Evolutionary conservation across 169 alveolate genomes (phyloP).

Genomic region (Plasmodium yoelii): DNA sequence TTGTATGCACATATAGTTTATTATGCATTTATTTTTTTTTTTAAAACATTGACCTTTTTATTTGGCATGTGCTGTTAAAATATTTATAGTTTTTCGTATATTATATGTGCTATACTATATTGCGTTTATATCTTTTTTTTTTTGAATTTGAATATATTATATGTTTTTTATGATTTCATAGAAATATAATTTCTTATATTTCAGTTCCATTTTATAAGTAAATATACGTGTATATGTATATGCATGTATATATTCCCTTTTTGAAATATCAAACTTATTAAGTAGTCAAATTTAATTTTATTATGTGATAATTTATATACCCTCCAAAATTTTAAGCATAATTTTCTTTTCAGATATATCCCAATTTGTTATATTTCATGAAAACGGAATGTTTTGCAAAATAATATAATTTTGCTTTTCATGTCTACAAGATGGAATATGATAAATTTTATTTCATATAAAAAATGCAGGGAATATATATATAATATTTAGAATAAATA

Average conservation of each 20-base stretch:
- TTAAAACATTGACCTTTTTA: conserved; percentile 13
- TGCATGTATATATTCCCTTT: neutral
- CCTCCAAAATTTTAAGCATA: neutral
- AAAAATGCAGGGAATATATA: too few species aligned
- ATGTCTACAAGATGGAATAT: neutral
- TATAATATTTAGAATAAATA: too few species aligned
- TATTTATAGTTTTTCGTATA: conserved; percentile 42
- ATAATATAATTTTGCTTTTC: neutral
- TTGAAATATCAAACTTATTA: neutral
- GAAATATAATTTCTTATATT: neutral
- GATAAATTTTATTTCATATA: too few species aligned
- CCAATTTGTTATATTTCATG: neutral
- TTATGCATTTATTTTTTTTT: conserved; percentile 24
- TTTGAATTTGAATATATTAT: neutral
- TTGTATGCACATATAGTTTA: conserved; percentile 61
- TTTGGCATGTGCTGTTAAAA: conserved; percentile 55
- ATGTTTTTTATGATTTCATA: neutral
- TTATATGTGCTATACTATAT: conserved; percentile 12
- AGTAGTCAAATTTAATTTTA: neutral
- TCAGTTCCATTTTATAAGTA: conserved; percentile 1
- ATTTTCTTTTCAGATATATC: neutral
- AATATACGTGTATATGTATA: neutral
- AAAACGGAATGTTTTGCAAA: neutral
- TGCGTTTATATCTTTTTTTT: conserved; percentile 4
- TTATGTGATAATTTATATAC: neutral